Conservation (phyloP, 257 asterid genomes). For the Fraxinus excelsior region DNA sequence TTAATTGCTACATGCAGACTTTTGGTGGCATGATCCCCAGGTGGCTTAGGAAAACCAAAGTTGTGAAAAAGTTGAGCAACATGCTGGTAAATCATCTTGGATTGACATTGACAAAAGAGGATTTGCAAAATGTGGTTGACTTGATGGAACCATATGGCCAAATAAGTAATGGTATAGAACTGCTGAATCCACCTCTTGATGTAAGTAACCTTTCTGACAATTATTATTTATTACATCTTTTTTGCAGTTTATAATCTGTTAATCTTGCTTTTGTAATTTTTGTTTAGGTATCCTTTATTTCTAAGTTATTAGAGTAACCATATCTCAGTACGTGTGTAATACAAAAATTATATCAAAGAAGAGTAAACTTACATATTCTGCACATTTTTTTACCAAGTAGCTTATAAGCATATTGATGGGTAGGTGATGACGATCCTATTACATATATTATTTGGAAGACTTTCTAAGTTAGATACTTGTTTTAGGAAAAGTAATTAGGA, state of each 20-base stretch:
- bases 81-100: constrained; percentile 87
- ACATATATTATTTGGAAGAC: too few relatives aligned
- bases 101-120: constrained; percentile 78
- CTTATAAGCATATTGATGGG: background rate
- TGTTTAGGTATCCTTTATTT: background rate
- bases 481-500: too few relatives aligned
- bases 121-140: constrained; percentile 85
- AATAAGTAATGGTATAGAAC: constrained; percentile 76
- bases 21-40: constrained; percentile 64
- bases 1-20: constrained; percentile 56
- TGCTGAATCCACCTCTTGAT: constrained; percentile 79
- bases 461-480: too few relatives aligned
- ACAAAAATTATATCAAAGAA: background rate
- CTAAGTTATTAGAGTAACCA: background rate
- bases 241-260: background rate
- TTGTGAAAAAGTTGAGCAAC: constrained; percentile 57
- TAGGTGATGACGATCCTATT: background rate
- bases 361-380: background rate
- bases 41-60: constrained; percentile 76
- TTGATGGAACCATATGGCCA: constrained; percentile 97
- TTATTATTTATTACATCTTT: background rate
- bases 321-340: background rate
- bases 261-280: background rate
- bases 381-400: background rate
- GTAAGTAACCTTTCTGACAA: constrained; percentile 47